Base-by-base conservation (phyloP, 345 rosid species). In the Cardamine resedifolia region DNA sequence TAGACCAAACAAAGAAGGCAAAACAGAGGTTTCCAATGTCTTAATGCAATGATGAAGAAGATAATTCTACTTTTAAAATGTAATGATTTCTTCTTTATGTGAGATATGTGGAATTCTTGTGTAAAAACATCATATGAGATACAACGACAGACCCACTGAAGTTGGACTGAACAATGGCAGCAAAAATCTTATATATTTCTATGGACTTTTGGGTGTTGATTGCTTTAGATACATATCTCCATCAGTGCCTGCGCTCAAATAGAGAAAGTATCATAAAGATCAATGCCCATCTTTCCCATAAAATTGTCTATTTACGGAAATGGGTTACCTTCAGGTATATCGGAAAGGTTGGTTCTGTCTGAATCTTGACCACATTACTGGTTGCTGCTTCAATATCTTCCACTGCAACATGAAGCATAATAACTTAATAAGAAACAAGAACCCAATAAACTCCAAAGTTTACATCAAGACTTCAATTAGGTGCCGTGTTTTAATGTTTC, bases 291-390 rank as follows among this genome's bases (percentile, higher is more conserved):
- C 24, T 69, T 60, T 44, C 43, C 64, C 45, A 28, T 56, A 57
- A 47, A 1, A 6, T 27, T n/a, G 6, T 57, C 56, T 71, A 11
- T 57, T 18, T 3, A 3, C 1, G 9, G 26, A 77, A 64, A 70
- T 41, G 30, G 30, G 58, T 77, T 83, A 94, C 98, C 97, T 94
- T 94, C 5, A 94, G 88, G 80, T 85, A 91, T 68, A 94, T 85
- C 4, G 96, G 98, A 79, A 84, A 77, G n/a, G 91, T 88, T 20
- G 95, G 96, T 61, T 91, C 96, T 1, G 85, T 73, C 33, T 78
- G 87, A 77, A 94, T 77, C 79, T 87, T 94, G 10, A 72, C 79
- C 45, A 71, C 73, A 78, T 72, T 87, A 31, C 36, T 57, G 4
- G 10, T 69, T 52, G 88, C 95, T 39, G 90, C 81, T 80, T 94